Evolutionary conservation across 768 basidiomycete species (phyloP).

Genomic region (Auriscalpium microsporum): DNA sequence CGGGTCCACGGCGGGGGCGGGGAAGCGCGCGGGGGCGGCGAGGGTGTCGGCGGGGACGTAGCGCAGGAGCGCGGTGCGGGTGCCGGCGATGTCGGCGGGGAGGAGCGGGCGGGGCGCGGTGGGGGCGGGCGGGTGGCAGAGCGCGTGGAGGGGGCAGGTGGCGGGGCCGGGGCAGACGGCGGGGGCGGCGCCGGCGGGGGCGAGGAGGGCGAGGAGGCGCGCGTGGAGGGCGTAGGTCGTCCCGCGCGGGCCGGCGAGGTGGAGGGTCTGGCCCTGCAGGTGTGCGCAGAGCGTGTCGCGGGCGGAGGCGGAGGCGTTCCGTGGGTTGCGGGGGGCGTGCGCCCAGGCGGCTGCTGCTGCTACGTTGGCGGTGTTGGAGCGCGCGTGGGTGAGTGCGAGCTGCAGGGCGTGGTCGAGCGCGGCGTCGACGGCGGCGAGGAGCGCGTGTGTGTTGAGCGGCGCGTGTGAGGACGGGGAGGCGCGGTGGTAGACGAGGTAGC

Average conservation of each 20-base stretch:
- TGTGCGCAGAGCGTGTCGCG: background rate
- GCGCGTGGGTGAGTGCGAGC: too few relatives aligned
- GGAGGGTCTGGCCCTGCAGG: background rate
- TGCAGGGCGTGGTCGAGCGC: too few relatives aligned
- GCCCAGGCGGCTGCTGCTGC: too few relatives aligned
- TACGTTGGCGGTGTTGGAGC: too few relatives aligned
- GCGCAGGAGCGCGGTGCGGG: slow-evolving; percentile 5
- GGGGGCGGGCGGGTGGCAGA: background rate
- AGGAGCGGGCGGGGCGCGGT: background rate
- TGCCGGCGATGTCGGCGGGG: background rate
- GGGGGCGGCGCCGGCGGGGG: background rate
- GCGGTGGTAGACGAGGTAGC: too few relatives aligned
- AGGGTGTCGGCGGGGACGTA: slow-evolving; percentile 6
- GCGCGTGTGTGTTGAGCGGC: too few relatives aligned
- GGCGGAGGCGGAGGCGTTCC: too few relatives aligned
- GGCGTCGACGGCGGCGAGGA: too few relatives aligned
- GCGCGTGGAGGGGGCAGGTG: slow-evolving; percentile 5
- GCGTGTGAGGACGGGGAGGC: too few relatives aligned
- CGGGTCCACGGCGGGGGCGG: slow-evolving; percentile 3
- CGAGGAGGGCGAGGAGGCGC: background rate
- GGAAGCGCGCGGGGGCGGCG: background rate
- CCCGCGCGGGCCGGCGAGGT: background rate
- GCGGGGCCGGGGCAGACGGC: slow-evolving; percentile 4
- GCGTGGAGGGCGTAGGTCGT: background rate
- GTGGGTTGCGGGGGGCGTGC: too few relatives aligned